Conservation (phyloP, 2,329 filamentous ascomycete species). For the Exophiala calicioides region DNA sequence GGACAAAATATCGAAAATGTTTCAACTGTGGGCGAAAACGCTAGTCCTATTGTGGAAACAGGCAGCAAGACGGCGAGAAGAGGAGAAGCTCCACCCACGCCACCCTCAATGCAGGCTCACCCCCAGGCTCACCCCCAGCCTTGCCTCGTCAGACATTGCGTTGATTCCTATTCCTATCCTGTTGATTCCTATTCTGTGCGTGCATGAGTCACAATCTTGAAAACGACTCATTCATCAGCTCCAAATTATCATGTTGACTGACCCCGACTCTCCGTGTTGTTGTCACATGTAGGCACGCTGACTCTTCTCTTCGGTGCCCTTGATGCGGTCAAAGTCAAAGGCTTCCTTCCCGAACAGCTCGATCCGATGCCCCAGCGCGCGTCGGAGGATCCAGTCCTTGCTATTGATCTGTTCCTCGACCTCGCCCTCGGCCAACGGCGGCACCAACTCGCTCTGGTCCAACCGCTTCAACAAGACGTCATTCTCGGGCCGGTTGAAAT, state of each 20-base stretch:
- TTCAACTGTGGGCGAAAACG: slow-evolving; percentile 18
- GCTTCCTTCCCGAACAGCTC: slow-evolving; percentile 26
- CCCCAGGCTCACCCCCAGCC: too few species aligned
- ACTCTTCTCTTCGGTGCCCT: slow-evolving; percentile 29
- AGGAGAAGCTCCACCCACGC: too few species aligned
- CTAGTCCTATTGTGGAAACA: slow-evolving; percentile 11
- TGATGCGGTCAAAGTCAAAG: slow-evolving; percentile 27
- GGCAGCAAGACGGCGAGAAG: slow-evolving; percentile 1
- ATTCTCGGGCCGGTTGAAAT: slow-evolving; percentile 56
- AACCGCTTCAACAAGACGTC: slow-evolving; percentile 46
- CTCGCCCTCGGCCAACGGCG: slow-evolving; percentile 35
- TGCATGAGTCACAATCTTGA: too few species aligned
- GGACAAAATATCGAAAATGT: slow-evolving; percentile 23
- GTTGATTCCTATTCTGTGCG: too few species aligned
- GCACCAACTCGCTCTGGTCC: slow-evolving; percentile 39
- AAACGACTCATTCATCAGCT: background rate
- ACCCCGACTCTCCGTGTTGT: too few species aligned
- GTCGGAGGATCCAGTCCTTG: slow-evolving; percentile 45
- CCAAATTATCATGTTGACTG: too few species aligned
- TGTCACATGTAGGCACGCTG: slow-evolving; percentile 26
- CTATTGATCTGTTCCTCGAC: slow-evolving; percentile 42
- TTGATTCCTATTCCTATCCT: too few species aligned
- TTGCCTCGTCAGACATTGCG: too few species aligned
- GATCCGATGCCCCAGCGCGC: slow-evolving; percentile 39
- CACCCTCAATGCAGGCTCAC: too few species aligned